Evolutionary conservation across 257 asterid species (phyloP), one percentile per base, ranked within the genome.

Genomic region (Jasminum sambac): DNA sequence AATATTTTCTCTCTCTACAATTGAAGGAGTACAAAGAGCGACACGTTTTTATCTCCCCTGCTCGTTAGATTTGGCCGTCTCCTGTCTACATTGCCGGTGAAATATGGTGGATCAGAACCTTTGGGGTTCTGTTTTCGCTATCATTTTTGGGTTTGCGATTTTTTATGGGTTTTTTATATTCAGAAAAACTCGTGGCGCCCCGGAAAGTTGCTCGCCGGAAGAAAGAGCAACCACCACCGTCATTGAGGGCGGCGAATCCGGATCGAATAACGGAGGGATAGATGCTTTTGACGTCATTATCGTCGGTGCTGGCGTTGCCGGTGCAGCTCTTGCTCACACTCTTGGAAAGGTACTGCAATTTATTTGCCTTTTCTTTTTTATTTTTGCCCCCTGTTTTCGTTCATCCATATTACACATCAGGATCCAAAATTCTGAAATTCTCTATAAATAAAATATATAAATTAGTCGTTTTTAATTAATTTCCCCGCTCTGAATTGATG

Each of bases 261-360:
- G 85, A 84, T 83, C 91, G 64, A 72, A 38, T 38, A 78, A 78
- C 37, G 78, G 19, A 39, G 66, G 73, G 11, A 9, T 39, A 12
- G 72, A 66, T 48, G 77, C 75, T 52, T 72, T 19, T 30, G 91
- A 85, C 69, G 76, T 85, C 62, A 82, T 88, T 64, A 72, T 85
- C 30, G 95, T 85, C 11, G 89, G 90, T 24, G 90, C 89, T 25
- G 90, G 90, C 8, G 88, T 87, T 66, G 93, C 90, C 11, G 93
- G 93, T 61, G 87, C 95, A 13, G 95, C 95, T 38, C 91, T 88
- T 17, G 95, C 95, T 67, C 79, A 88, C 74, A 85, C 95, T n/a
- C 90, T 88, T 58, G 95, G 89, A 37, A 88, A 82, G 94, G 98
- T 87, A 71, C 16, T 64, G 5, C 39, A 24, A 8, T 19, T 26